A percentile compares a stretch with the other conserved stretches of the same genome.
phyloP scores from a whole-genome alignment of 768 basidiomycete species.

The Pulveroboletus sp. region DNA sequence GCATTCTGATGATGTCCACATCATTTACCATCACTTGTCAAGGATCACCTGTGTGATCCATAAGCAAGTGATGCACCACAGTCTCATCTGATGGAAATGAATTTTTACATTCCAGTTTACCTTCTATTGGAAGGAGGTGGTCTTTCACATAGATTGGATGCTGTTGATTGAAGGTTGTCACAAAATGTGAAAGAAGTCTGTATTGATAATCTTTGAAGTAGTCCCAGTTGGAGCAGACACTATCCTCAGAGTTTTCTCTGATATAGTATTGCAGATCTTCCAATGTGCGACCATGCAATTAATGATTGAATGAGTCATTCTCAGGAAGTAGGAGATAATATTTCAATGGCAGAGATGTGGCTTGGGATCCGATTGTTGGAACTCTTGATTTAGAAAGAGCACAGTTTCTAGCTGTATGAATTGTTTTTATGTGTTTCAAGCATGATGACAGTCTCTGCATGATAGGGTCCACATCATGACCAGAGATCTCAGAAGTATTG shows the following conservation, averaged over 20 bases:
- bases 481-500: too few species aligned
- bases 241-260: not conserved
- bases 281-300: not conserved
- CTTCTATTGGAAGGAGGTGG: slow-evolving; percentile 3
- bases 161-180: slow-evolving; percentile 1
- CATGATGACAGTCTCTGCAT: too few species aligned
- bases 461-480: too few species aligned
- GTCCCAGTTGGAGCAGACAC: not conserved
- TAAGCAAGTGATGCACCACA: not conserved
- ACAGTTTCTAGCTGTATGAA: too few species aligned
- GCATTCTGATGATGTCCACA: slow-evolving; percentile 2
- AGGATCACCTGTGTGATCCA: not conserved
- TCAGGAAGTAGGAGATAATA: not conserved
- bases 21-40: not conserved
- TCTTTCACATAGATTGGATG: not conserved
- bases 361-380: too few species aligned
- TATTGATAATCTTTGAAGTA: slow-evolving; percentile 7
- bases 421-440: too few species aligned
- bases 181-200: not conserved
- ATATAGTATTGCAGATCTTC: slow-evolving; percentile 5
- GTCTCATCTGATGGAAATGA: not conserved
- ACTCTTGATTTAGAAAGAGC: too few species aligned
- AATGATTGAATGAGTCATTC: slow-evolving; percentile 1
- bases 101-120: not conserved
- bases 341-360: too few species aligned